phyloP scores from a whole-genome alignment of 768 basidiomycete genomes.

The Suillus subluteus region DNA sequence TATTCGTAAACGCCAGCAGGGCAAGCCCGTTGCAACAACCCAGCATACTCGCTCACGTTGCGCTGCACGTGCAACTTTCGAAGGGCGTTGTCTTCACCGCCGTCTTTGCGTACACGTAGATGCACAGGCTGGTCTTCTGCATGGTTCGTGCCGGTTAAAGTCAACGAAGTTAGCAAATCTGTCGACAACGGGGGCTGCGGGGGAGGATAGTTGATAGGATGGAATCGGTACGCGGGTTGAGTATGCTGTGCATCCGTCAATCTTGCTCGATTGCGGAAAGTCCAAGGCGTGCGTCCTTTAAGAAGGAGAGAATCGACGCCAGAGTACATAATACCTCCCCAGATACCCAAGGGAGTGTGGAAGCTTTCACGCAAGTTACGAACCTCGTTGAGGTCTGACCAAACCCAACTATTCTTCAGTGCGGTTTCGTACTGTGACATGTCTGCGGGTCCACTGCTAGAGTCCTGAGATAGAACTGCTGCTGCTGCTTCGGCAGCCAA shows the following conservation, averaged over 20 bases:
- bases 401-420: conserved; percentile 81
- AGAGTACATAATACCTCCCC: conserved; percentile 87
- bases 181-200: conserved; percentile 91
- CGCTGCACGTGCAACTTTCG: conserved; percentile 68
- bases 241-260: conserved; percentile 74
- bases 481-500: conserved; percentile 90
- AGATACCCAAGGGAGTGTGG: conserved; percentile 75
- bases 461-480: conserved; percentile 49
- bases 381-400: conserved; percentile 84
- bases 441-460: conserved; percentile 43
- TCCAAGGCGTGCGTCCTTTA: conserved; percentile 90
- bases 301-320: conserved; percentile 87
- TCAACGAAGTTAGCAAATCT: conserved; percentile 88
- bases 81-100: conserved; percentile 44
- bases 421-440: conserved; percentile 74
- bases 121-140: conserved; percentile 96
- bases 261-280: conserved; percentile 67
- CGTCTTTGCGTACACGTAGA: conserved; percentile 61
- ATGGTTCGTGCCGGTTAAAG: conserved; percentile 93
- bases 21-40: conserved; percentile 86
- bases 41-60: conserved; percentile 83
- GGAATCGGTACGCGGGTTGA: conserved; percentile 60
- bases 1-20: conserved; percentile 99
- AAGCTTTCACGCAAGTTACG: conserved; percentile 93
- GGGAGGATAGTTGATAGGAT: conserved; percentile 83